Evolutionary conservation across 352 stramenopile species (phyloP).

Genomic region (Peronospora tabacina): DNA sequence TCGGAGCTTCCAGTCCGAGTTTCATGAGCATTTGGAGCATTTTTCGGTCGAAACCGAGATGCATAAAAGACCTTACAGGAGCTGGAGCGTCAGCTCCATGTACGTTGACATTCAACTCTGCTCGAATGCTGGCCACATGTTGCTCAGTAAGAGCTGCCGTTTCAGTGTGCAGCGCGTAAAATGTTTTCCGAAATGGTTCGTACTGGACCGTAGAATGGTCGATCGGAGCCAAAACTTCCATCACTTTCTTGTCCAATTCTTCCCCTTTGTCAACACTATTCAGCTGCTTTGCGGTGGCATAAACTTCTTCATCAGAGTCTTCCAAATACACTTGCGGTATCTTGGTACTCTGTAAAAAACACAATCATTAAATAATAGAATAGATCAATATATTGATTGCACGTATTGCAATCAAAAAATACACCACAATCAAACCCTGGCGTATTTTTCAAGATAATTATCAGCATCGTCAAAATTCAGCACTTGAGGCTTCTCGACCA

Average conservation of each 20-base stretch:
- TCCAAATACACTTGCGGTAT: slow-evolving; percentile 23
- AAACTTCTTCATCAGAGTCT: slow-evolving; percentile 77
- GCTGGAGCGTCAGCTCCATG: slow-evolving; percentile 40
- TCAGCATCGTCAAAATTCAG: slow-evolving; percentile 28
- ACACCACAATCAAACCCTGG: slow-evolving; percentile 17
- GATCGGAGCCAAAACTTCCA: slow-evolving; percentile 67
- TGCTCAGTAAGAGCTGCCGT: slow-evolving; percentile 25
- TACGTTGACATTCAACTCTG: slow-evolving; percentile 44
- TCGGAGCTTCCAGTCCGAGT: slow-evolving; percentile 63
- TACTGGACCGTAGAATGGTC: slow-evolving; percentile 68
- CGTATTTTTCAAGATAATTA: slow-evolving; percentile 28
- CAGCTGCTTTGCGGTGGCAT: slow-evolving; percentile 44
- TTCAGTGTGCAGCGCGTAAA: slow-evolving; percentile 56
- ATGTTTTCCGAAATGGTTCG: slow-evolving; percentile 73
- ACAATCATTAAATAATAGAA: too few relatives aligned
- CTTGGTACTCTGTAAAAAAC: slow-evolving; percentile 27
- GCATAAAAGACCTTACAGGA: slow-evolving; percentile 74
- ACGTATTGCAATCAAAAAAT: neutral
- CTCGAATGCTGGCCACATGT: slow-evolving; percentile 36
- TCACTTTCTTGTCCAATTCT: slow-evolving; percentile 42
- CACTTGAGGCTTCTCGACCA: slow-evolving; percentile 35
- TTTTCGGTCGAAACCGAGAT: slow-evolving; percentile 58
- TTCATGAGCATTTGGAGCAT: slow-evolving; percentile 66
- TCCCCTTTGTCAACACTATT: slow-evolving; percentile 28
- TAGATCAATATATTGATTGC: too few relatives aligned